Evolutionary conservation across 768 basidiomycete genomes (phyloP).

Genomic region (Psilocybe azurescens): DNA sequence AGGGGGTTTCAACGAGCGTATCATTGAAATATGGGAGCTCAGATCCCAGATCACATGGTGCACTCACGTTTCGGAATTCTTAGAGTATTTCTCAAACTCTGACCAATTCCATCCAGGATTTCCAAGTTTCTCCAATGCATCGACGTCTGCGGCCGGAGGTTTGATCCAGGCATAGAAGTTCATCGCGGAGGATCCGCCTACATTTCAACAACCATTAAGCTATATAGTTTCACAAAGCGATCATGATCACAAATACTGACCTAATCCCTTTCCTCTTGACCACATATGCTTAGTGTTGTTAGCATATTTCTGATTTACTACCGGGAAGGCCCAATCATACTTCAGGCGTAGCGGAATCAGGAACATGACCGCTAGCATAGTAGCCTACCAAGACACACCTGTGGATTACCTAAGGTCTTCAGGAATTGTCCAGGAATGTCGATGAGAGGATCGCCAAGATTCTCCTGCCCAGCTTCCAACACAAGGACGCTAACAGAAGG

Average conservation of each 20-base stretch:
- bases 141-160: slow-evolving; percentile 35
- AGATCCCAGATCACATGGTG: background rate
- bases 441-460: slow-evolving; percentile 40
- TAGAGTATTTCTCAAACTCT: slow-evolving; percentile 42
- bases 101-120: slow-evolving; percentile 64
- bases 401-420: slow-evolving; percentile 30
- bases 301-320: slow-evolving; percentile 32
- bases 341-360: background rate
- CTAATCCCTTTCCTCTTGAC: slow-evolving; percentile 38
- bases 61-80: slow-evolving; percentile 42
- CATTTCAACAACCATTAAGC: background rate
- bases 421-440: slow-evolving; percentile 37
- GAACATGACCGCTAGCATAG: background rate
- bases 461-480: slow-evolving; percentile 37
- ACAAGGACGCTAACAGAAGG: slow-evolving; percentile 14
- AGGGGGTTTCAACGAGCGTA: background rate
- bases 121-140: slow-evolving; percentile 51
- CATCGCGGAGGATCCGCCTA: slow-evolving; percentile 49
- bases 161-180: slow-evolving; percentile 47
- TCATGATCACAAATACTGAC: slow-evolving; percentile 15
- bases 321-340: slow-evolving; percentile 44
- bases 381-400: slow-evolving; percentile 20
- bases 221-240: no score
- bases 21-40: background rate
- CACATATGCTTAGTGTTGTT: slow-evolving; percentile 31